Conservation (phyloP, 805 yeast genomes). For the Ogataea corticis region DNA sequence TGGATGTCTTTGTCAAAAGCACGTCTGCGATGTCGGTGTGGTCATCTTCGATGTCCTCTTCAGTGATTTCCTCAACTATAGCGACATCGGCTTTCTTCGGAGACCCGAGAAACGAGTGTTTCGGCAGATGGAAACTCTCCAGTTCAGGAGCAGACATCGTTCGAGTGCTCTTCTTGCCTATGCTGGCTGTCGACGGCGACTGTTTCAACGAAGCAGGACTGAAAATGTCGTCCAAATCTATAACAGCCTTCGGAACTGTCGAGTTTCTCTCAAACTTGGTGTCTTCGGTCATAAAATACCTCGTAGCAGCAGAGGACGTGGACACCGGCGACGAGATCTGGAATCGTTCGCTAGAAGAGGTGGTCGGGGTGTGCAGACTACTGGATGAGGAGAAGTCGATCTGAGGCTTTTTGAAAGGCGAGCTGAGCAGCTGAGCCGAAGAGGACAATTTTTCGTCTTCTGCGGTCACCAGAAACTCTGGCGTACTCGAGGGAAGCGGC, state of each 20-base stretch:
- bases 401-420: conserved; percentile 14
- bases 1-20: conserved; percentile 13
- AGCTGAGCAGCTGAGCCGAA: conserved; percentile 1
- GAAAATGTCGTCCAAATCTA: conserved; percentile 36
- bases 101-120: conserved; percentile 32
- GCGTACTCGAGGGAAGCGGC: background rate
- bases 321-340: conserved; percentile 11
- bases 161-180: conserved; percentile 15
- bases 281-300: conserved; percentile 36
- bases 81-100: conserved; percentile 34
- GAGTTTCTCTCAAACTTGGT: conserved; percentile 28
- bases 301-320: conserved; percentile 15
- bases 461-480: conserved; percentile 1
- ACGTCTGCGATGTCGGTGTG: conserved; percentile 6
- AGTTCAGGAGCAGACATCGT: conserved; percentile 23
- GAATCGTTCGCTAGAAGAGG: conserved; percentile 11
- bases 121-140: conserved; percentile 25
- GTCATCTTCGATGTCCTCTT: conserved; percentile 27
- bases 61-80: conserved; percentile 32
- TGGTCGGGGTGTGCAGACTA: conserved; percentile 13
- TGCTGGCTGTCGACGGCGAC: background rate
- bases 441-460: background rate
- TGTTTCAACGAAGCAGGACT: conserved; percentile 11
- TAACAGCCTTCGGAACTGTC: conserved; percentile 34
- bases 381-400: conserved; percentile 2